Conservation (phyloP, 176 grass and related monocot species). For the Phragmites australis region DNA sequence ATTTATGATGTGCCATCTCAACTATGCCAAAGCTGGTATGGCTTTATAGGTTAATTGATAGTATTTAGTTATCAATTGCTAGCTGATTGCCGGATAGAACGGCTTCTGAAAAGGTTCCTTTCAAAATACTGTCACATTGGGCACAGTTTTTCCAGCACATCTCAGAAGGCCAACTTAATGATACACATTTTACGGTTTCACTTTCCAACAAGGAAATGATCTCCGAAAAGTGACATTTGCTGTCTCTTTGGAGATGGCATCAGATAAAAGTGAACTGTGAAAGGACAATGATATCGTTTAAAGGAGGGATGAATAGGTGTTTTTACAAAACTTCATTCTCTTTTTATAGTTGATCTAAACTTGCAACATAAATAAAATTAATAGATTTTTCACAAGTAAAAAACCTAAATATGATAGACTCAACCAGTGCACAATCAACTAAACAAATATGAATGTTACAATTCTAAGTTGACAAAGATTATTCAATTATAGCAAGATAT, state of each 20-base stretch:
- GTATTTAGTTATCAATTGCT: neutral
- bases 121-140: neutral
- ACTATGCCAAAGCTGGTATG: neutral
- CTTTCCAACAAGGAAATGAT: conserved; percentile 10
- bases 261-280: neutral
- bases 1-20: neutral
- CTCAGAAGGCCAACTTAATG: neutral
- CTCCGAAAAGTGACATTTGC: neutral
- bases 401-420: too few relatives aligned
- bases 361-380: too few relatives aligned
- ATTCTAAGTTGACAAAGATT: too few relatives aligned
- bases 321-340: too few relatives aligned
- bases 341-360: too few relatives aligned
- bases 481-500: too few relatives aligned
- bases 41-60: neutral
- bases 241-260: neutral
- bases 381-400: too few relatives aligned
- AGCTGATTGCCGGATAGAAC: neutral
- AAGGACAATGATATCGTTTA: too few relatives aligned
- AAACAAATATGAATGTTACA: too few relatives aligned
- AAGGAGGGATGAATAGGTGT: too few relatives aligned
- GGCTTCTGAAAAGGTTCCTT: neutral
- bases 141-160: neutral
- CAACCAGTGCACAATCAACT: too few relatives aligned
- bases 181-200: neutral